These are phyloP conservation scores for Lentinula guzmanii DNA, from an alignment of 768 basidiomycete species.

Conservation along the genomic window DNA sequence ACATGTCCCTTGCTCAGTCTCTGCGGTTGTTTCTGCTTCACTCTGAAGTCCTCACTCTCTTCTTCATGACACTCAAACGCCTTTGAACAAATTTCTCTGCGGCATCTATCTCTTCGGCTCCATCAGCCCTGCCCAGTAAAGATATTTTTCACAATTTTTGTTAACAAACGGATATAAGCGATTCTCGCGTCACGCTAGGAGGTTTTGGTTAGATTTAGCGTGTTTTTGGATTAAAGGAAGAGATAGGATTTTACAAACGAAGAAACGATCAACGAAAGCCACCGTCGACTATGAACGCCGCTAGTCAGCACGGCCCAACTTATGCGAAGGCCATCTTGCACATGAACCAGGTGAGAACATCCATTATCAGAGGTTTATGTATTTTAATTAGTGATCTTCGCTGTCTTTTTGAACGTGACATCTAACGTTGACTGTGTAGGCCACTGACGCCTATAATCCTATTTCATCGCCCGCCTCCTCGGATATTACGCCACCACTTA, in stretches of 20 bases:
- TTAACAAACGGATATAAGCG: neutral
- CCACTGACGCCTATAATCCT: neutral
- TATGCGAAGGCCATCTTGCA: neutral
- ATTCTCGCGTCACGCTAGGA: neutral
- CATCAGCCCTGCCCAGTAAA: neutral
- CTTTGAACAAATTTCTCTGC: neutral
- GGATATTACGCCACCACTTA: constrained; percentile 31
- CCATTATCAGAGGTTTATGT: neutral
- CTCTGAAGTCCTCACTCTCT: neutral
- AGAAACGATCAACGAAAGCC: neutral
- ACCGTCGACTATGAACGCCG: neutral
- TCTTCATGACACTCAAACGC: neutral
- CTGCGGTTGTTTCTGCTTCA: neutral
- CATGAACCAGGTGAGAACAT: neutral
- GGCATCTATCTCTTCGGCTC: neutral
- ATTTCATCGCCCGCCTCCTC: constrained; percentile 17
- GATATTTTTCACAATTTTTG: neutral
- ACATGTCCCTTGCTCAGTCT: neutral
- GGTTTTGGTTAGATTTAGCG: neutral
- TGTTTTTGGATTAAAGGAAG: neutral
- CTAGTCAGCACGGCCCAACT: neutral
- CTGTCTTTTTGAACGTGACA: neutral
- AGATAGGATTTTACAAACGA: neutral
- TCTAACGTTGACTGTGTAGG: neutral
- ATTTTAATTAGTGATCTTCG: neutral